phyloP scores from a whole-genome alignment of 208 protist genomes.

The Endotrypanum monterogeii region DNA sequence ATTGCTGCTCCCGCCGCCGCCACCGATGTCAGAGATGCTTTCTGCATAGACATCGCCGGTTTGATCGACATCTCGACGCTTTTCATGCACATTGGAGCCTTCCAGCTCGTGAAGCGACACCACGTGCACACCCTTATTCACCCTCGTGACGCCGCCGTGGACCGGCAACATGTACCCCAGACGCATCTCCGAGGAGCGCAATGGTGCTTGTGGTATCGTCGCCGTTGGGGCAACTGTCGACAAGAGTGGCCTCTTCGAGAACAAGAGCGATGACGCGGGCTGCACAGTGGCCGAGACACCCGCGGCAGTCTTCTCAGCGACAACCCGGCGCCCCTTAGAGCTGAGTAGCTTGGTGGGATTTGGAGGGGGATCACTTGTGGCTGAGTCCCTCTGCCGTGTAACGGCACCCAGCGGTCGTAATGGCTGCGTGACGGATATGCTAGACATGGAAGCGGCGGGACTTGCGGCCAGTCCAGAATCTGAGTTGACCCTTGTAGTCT shows the following conservation, averaged over 20 bases:
- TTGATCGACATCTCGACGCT: background rate
- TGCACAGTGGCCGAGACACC: background rate
- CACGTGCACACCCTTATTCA: background rate
- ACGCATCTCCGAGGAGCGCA: background rate
- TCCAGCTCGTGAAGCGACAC: background rate
- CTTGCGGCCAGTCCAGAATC: background rate
- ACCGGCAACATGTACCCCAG: slow-evolving; percentile 17
- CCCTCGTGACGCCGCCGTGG: slow-evolving; percentile 15
- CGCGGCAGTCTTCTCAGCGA: background rate
- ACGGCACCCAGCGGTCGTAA: background rate
- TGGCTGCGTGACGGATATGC: background rate
- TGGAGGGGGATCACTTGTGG: background rate
- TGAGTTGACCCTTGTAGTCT: background rate
- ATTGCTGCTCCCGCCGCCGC: background rate
- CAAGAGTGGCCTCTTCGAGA: background rate
- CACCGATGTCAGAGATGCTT: background rate
- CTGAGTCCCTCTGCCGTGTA: background rate
- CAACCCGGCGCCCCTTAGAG: background rate
- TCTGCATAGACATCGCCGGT: no score
- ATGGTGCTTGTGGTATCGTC: background rate
- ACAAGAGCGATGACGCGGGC: background rate
- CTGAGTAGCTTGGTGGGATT: background rate
- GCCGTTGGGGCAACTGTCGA: background rate
- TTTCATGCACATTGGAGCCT: background rate
- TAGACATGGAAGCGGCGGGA: background rate